These are phyloP conservation scores for Combretum micranthum DNA, from an alignment of 345 rosid species.

Conservation along the genomic window DNA sequence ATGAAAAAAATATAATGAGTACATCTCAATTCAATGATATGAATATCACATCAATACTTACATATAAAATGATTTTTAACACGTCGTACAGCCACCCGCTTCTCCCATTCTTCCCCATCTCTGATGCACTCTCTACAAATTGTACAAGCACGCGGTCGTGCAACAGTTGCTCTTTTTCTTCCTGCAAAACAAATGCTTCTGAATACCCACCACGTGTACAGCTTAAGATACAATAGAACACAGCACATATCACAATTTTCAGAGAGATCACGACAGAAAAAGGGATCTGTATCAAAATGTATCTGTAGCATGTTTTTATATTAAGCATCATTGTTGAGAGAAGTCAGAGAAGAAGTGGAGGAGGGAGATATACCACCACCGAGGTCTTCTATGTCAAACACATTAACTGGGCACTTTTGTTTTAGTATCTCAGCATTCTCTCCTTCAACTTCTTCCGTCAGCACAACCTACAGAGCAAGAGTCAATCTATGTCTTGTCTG, in stretches of 20 bases:
- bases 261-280: neutral
- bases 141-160: constrained; percentile 71
- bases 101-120: constrained; percentile 49
- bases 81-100: constrained; percentile 53
- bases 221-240: neutral
- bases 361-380: constrained; percentile 50
- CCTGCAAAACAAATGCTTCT: constrained; percentile 33
- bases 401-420: constrained; percentile 60
- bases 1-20: too few species aligned
- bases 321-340: neutral
- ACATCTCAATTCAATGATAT: neutral
- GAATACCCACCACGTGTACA: neutral
- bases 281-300: neutral
- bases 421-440: constrained; percentile 60
- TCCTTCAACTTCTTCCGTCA: constrained; percentile 51
- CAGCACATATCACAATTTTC: neutral
- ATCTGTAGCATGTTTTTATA: neutral
- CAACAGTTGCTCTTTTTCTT: constrained; percentile 70
- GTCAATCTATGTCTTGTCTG: too few species aligned
- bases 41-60: constrained; percentile 24
- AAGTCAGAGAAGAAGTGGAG: neutral
- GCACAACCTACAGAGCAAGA: constrained; percentile 44
- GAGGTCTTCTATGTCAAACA: constrained; percentile 91
- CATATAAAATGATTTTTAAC: constrained; percentile 87
- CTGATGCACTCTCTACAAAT: constrained; percentile 85